These are phyloP conservation scores for Talaromyces nanjingensis DNA, from an alignment of 495 filamentous ascomycete species.

Conservation along the genomic window DNA sequence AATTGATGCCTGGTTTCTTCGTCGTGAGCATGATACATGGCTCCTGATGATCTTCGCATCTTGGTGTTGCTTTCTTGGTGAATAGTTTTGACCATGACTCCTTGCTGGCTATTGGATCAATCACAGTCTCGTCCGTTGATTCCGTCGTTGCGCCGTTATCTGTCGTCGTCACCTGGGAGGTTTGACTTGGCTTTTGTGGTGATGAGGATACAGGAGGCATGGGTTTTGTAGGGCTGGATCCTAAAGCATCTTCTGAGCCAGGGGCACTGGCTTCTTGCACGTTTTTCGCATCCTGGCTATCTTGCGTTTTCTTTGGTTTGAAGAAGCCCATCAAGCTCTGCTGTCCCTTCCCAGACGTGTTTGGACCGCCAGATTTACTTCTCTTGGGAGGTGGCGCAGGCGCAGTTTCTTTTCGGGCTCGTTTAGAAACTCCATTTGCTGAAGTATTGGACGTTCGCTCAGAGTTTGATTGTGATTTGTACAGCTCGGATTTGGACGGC, in stretches of 20 bases:
- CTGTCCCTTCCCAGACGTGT: constrained; percentile 47
- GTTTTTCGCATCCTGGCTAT: neutral
- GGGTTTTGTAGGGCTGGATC: constrained; percentile 4
- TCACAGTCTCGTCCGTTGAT: constrained; percentile 28
- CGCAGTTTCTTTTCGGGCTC: constrained; percentile 10
- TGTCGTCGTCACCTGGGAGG: neutral
- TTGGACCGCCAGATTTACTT: constrained; percentile 31
- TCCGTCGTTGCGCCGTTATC: neutral
- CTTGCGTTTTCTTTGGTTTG: constrained; percentile 43
- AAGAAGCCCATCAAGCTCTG: constrained; percentile 81
- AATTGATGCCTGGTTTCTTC: constrained; percentile 82
- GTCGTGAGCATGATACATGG: constrained; percentile 74
- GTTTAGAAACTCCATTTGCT: constrained; percentile 5
- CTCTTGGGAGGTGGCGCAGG: constrained; percentile 30
- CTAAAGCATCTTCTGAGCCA: neutral
- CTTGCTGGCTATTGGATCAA: constrained; percentile 68
- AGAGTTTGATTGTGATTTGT: neutral
- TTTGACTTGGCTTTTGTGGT: neutral
- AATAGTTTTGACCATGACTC: constrained; percentile 85
- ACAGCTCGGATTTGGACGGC: neutral
- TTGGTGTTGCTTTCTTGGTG: constrained; percentile 62
- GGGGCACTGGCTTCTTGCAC: neutral
- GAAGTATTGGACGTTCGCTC: neutral
- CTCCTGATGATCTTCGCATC: constrained; percentile 78
- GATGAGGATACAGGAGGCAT: neutral